Base-by-base conservation (phyloP, 2,329 filamentous ascomycete genomes). In the Neofusicoccum sp. region DNA sequence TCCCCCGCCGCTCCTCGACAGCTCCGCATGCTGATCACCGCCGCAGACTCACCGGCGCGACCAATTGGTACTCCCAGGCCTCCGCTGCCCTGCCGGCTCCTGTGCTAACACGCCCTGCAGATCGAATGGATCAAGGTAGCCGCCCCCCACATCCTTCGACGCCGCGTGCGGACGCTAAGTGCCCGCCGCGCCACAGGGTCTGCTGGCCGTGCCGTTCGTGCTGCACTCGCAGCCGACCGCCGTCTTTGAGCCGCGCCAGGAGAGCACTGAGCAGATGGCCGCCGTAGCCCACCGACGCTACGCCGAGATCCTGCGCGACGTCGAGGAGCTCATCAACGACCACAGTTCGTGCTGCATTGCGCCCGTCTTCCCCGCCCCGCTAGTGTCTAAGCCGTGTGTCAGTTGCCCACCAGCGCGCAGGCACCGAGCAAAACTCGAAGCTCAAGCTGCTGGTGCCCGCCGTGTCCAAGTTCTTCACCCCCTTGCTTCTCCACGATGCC, bases 181-280 rank as follows among this genome's bases (percentile, higher is more conserved):
- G 20, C 7, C 28, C 31, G 33, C n/a, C 28, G 9, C 31, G 40
- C 14, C 34, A 26, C 40, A 75, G 73, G 73, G 73, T 31, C 84
- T 98, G 3, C 81, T 98, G 11, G 95, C 95, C 1, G 93, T 98
- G 0, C 95, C 95, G 0, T 99, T 99, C 72, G 93, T 99, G 40
- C 85, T 99, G 58, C 92, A 96, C 74, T 97, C 93, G 1, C 93
- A 98, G 72, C 95, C 95, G 3, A 96, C 91, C 1, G 91, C 91
- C 20, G 86, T 92, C 43, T 92, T 93, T 69, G 88, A 93, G 65
- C 81, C 84, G 61, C 82, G 86, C 67, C 85, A 85, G 63, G 80
- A 84, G 59, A 84, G 81, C 60, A 84, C 93, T 54, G 79, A 83
- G 45, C 83, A 87, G 61, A 92, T 93, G 80, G 90, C 90, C 4